phyloP scores from a whole-genome alignment of 352 stramenopile species.

The Thraustochytrium striatum region DNA sequence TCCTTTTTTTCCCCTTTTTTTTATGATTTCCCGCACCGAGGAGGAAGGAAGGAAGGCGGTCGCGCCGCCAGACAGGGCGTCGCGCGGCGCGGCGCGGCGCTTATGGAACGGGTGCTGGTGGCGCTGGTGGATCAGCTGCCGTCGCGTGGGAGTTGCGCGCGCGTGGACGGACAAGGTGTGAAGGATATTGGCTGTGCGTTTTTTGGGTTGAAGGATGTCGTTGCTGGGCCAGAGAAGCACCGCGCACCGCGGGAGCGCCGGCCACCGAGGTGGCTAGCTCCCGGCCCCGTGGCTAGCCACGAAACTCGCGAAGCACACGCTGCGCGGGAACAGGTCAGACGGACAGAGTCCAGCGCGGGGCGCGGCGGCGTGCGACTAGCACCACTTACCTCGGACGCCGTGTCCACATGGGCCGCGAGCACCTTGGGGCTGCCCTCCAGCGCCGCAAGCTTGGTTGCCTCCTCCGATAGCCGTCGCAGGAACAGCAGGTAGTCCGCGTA shows the following conservation, averaged over 20 bases:
- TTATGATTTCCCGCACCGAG: no score
- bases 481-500: slow-evolving; percentile 44
- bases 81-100: no score
- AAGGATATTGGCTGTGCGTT: background rate
- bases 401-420: background rate
- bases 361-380: background rate
- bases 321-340: background rate
- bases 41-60: no score
- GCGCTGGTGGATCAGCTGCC: background rate
- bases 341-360: background rate
- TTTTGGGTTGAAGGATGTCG: background rate
- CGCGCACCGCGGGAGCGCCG: no score
- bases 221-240: background rate
- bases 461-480: slow-evolving; percentile 14
- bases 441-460: background rate
- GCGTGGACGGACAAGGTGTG: background rate
- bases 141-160: background rate
- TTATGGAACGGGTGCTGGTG: background rate
- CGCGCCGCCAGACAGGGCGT: no score
- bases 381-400: slow-evolving; percentile 5
- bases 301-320: slow-evolving; percentile 11
- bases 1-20: no score
- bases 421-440: background rate
- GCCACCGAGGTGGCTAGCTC: background rate
- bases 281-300: background rate